Conservation (phyloP, 139 green algal genomes). For the Raphidocelis subcapitata region DNA sequence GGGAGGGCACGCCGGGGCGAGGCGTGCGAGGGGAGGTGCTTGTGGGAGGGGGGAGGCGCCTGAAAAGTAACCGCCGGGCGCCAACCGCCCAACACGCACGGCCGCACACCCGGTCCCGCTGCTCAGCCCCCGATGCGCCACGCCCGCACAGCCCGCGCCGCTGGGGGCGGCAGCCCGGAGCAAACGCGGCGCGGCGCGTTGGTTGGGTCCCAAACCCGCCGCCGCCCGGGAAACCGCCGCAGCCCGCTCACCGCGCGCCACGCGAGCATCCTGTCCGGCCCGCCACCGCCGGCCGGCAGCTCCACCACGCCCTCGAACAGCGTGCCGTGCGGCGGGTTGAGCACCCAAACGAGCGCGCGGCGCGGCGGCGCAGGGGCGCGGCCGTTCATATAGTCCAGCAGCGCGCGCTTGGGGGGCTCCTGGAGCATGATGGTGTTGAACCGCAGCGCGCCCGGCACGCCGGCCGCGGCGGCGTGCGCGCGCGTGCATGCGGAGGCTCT, state of each 20-base stretch:
- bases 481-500: slow-evolving; percentile 23
- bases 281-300: slow-evolving; percentile 10
- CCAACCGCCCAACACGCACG: too few species aligned
- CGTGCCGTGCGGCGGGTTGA: slow-evolving; percentile 26
- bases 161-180: too few species aligned
- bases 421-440: slow-evolving; percentile 42
- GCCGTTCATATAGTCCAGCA: slow-evolving; percentile 47
- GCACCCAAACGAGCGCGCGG: slow-evolving; percentile 31
- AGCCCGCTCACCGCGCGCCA: not conserved
- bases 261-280: not conserved
- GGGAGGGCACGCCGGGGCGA: too few species aligned
- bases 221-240: not conserved
- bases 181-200: too few species aligned
- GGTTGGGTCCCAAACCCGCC: not conserved
- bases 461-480: slow-evolving; percentile 4
- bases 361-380: slow-evolving; percentile 23
- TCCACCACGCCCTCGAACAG: slow-evolving; percentile 52
- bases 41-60: too few species aligned
- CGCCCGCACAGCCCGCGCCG: too few species aligned
- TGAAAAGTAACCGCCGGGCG: too few species aligned
- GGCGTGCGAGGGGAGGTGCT: too few species aligned
- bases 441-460: slow-evolving; percentile 16
- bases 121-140: too few species aligned
- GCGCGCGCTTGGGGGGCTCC: slow-evolving; percentile 33
- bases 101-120: too few species aligned